Evolutionary conservation across 148 eudicot genomes (phyloP), one percentile per base, ranked within the genome.

Genomic region (Vaccinium vitisidaea): DNA sequence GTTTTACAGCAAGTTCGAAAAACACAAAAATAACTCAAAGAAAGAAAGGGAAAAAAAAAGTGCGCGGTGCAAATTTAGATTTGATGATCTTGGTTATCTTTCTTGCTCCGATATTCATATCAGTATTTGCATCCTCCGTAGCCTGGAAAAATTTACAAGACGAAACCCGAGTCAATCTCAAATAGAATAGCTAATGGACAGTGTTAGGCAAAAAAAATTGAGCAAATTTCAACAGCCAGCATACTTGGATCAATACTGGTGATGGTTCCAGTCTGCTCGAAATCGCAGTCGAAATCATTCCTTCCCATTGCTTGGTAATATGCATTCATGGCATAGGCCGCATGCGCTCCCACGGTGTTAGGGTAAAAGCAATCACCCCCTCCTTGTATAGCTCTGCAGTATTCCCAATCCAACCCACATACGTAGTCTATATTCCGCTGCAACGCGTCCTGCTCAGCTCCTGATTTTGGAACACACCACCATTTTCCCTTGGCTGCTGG

Each of bases 311-410:
- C 77, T 74, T 90, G 92, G 76, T 87, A 92, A n/a, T 69, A 88
- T 5, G 80, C 78, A 77, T 91, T 91, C 92, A 92, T 92, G 53
- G 90, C 91, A 54, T 86, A 89, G 11, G 84, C 87, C 10, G 93
- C 92, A 53, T 89, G 90, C 9, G 90, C 84, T 55, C 85, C 69
- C 76, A 87, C 83, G 8, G 83, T 89, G 82, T 87, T 36, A 0
- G 94, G 90, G 48, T 23, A 8, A 70, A 89, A 90, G 88, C 94
- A 90, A 2, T 83, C 52, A 5, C 94, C 93, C 0, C 91, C 91
- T 27, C 85, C 73, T 56, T 85, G 88, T 21, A 92, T 84, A 2
- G 90, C 86, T 19, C 23, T 53, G 79, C 93, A 92, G 59, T 88
- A 75, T 10, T 75, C 89, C 69, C 89, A 55, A 25, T 86, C 90